A percentile compares a stretch with the other conserved stretches of the same genome.
Evolutionary conservation across 371 early-diverging fungal species (phyloP).

Genomic region (Enterocytospora artemiae): DNA sequence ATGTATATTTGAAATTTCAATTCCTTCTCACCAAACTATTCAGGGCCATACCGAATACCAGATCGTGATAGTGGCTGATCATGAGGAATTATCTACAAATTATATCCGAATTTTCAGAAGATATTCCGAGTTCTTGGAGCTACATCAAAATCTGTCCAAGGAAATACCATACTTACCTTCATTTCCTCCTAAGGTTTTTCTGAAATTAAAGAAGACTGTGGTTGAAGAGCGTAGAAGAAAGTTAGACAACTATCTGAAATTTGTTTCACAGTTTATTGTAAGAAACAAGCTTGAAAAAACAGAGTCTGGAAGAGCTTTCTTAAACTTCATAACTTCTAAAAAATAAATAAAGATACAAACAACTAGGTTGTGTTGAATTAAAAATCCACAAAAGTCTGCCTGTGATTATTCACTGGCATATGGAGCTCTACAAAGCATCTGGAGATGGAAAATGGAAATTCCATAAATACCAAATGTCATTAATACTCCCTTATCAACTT

Average conservation of each 20-base stretch:
- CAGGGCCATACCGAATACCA: constrained; percentile 1
- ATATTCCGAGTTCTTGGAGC: not conserved
- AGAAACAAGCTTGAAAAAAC: not conserved
- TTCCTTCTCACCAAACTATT: not conserved
- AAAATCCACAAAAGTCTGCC: too few relatives aligned
- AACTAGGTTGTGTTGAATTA: too few relatives aligned
- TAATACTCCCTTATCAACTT: constrained; percentile 8
- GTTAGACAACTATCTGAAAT: constrained; percentile 2
- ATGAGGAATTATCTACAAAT: not conserved
- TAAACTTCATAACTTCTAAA: not conserved
- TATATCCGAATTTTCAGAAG: not conserved
- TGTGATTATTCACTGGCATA: too few relatives aligned
- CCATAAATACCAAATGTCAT: too few relatives aligned
- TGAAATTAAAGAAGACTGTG: not conserved
- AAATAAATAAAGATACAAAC: not conserved
- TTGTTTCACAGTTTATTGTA: not conserved
- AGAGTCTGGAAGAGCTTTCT: not conserved
- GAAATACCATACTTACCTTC: not conserved
- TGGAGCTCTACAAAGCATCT: too few relatives aligned
- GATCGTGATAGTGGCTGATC: not conserved
- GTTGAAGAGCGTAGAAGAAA: not conserved
- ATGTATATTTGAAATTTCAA: constrained; percentile 6
- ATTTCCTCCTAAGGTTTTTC: not conserved
- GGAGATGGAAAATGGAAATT: too few relatives aligned
- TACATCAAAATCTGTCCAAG: not conserved